phyloP scores from a whole-genome alignment of 2,329 filamentous ascomycete genomes.

The Diaporthe ilicicola region DNA sequence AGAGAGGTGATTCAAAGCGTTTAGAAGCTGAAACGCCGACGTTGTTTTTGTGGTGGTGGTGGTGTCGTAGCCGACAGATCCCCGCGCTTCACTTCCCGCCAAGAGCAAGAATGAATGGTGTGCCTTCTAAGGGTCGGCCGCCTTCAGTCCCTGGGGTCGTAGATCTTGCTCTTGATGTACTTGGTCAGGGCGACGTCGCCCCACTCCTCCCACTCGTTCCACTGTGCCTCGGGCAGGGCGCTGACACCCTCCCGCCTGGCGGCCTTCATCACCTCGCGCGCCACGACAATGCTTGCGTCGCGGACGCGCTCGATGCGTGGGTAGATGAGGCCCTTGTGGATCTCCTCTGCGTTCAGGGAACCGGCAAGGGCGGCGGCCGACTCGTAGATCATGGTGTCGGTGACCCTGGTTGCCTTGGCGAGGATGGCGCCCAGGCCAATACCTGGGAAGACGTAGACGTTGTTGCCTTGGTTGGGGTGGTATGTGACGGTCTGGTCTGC shows the following conservation, averaged over 20 bases:
- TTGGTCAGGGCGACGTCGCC: conserved; percentile 68
- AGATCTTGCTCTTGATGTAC: conserved; percentile 68
- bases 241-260: conserved; percentile 85
- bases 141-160: conserved; percentile 57
- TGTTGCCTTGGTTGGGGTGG: conserved; percentile 85
- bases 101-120: conserved; percentile 32
- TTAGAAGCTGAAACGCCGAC: conserved; percentile 28
- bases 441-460: conserved; percentile 94
- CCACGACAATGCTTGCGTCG: conserved; percentile 86
- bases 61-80: conserved; percentile 22
- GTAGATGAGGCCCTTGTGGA: conserved; percentile 86
- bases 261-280: conserved; percentile 91
- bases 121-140: conserved; percentile 32
- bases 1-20: background rate
- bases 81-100: conserved; percentile 26
- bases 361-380: conserved; percentile 84
- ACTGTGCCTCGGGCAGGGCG: conserved; percentile 71
- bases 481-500: conserved; percentile 70
- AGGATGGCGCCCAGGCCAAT: conserved; percentile 94
- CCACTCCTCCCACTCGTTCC: conserved; percentile 78
- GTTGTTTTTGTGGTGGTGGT: background rate
- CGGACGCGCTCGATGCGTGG: conserved; percentile 90
- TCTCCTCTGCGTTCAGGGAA: conserved; percentile 82
- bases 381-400: conserved; percentile 96
- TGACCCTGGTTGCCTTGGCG: conserved; percentile 85